These are phyloP conservation scores for Amanita muscaria DNA, from an alignment of 768 basidiomycete species.

Conservation along the genomic window DNA sequence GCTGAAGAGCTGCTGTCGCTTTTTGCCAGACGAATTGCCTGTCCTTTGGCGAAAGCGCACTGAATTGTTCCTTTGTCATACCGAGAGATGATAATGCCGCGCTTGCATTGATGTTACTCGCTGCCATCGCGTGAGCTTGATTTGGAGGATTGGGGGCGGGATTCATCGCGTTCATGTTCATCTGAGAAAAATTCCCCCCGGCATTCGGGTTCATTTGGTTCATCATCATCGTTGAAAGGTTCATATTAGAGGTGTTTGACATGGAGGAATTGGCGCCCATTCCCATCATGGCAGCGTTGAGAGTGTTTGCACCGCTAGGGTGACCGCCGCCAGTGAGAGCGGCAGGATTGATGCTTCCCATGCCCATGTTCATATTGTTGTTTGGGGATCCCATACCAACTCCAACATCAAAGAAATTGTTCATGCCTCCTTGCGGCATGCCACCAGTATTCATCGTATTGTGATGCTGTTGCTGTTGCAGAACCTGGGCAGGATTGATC, in stretches of 20 bases:
- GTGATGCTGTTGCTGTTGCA: slow-evolving; percentile 23
- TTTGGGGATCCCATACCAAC: slow-evolving; percentile 13
- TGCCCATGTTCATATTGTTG: slow-evolving; percentile 14
- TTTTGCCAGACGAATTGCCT: slow-evolving; percentile 17
- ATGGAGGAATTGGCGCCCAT: background rate
- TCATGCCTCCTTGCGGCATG: slow-evolving; percentile 10
- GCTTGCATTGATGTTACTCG: slow-evolving; percentile 6
- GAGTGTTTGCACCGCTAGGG: background rate
- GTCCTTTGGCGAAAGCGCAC: slow-evolving; percentile 17
- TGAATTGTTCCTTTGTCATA: slow-evolving; percentile 25
- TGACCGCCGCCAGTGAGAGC: slow-evolving; percentile 5
- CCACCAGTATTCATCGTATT: slow-evolving; percentile 5
- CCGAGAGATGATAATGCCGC: slow-evolving; percentile 12
- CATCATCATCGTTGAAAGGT: slow-evolving; percentile 12
- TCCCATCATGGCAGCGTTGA: slow-evolving; percentile 5
- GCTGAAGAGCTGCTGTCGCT: slow-evolving; percentile 14
- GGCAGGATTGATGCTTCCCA: slow-evolving; percentile 17
- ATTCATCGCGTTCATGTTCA: slow-evolving; percentile 9
- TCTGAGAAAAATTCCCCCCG: slow-evolving; percentile 9
- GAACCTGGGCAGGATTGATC: slow-evolving; percentile 28
- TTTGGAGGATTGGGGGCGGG: slow-evolving; percentile 4
- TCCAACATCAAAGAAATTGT: slow-evolving; percentile 2
- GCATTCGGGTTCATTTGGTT: slow-evolving; percentile 6
- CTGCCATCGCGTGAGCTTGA: slow-evolving; percentile 8
- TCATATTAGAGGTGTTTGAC: slow-evolving; percentile 8